Percentiles rank a stretch among this genome's conserved stretches.
Conservation (phyloP, 2,329 filamentous ascomycete genomes). For the Escovopsis sp. region DNA sequence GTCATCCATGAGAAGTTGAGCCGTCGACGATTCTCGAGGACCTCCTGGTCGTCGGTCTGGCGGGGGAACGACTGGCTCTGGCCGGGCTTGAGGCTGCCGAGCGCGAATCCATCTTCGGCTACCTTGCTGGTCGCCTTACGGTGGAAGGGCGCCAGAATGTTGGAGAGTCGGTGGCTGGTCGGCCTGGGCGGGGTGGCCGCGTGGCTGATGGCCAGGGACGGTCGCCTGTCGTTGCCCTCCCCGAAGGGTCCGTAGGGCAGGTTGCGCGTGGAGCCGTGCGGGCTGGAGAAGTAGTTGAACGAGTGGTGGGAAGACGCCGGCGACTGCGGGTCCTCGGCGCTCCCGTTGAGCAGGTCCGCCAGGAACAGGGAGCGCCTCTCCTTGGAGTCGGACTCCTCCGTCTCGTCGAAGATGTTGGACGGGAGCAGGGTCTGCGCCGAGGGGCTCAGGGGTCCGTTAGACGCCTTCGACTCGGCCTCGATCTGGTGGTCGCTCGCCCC, state of each 20-base stretch:
- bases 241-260: constrained; percentile 37
- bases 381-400: constrained; percentile 44
- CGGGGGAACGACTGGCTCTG: constrained; percentile 69
- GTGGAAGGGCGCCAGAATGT: constrained; percentile 45
- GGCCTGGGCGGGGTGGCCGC: constrained; percentile 24
- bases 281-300: constrained; percentile 44
- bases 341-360: constrained; percentile 15
- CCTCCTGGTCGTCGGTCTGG: constrained; percentile 41
- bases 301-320: constrained; percentile 45
- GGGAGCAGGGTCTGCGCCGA: constrained; percentile 58
- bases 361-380: constrained; percentile 17
- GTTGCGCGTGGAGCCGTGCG: constrained; percentile 44
- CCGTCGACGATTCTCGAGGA: constrained; percentile 36
- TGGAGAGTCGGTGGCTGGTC: constrained; percentile 25
- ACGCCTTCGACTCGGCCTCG: constrained; percentile 47
- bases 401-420: constrained; percentile 48
- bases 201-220: constrained; percentile 17
- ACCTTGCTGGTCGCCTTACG: constrained; percentile 48
- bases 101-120: constrained; percentile 35
- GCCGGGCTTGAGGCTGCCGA: constrained; percentile 54
- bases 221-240: constrained; percentile 31
- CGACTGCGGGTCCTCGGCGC: constrained; percentile 39
- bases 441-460: constrained; percentile 60
- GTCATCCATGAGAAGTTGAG: constrained; percentile 49
- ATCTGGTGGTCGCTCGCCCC: constrained; percentile 29